Conservation (phyloP, 352 stramenopile genomes). For the Phytophthora syringae region DNA sequence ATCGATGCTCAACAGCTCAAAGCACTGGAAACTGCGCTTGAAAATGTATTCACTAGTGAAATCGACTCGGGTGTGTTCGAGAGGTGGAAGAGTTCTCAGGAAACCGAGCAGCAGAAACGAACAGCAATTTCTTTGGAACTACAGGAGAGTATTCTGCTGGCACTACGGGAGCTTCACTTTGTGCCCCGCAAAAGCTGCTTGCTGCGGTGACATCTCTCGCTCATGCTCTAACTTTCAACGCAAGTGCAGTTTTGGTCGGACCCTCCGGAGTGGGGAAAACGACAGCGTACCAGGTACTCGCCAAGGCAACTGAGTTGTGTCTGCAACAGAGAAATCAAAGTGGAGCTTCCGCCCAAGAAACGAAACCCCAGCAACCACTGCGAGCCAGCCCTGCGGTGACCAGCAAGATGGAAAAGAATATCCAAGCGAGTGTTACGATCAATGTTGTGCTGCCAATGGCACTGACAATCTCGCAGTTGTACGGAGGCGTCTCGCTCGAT, state of each 20-base stretch:
- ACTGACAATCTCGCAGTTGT: slow-evolving; percentile 53
- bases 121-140: not conserved
- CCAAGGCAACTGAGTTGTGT: slow-evolving; percentile 32
- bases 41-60: not conserved
- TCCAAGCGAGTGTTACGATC: slow-evolving; percentile 11
- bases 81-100: not conserved
- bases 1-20: slow-evolving; percentile 16
- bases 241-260: slow-evolving; percentile 35
- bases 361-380: not conserved
- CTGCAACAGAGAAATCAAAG: slow-evolving; percentile 2
- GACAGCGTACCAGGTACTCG: slow-evolving; percentile 41
- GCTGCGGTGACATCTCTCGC: slow-evolving; percentile 19
- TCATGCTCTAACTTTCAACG: slow-evolving; percentile 14
- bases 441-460: slow-evolving; percentile 46
- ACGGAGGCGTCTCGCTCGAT: slow-evolving; percentile 47
- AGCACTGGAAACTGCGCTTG: slow-evolving; percentile 3
- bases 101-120: not conserved
- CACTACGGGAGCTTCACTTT: slow-evolving; percentile 23
- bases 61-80: not conserved
- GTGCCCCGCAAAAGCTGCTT: slow-evolving; percentile 35
- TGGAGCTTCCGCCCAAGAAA: not conserved
- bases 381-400: not conserved
- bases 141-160: not conserved
- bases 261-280: slow-evolving; percentile 46
- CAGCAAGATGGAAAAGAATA: not conserved